A percentile compares a stretch with the other conserved stretches of the same genome.
Evolutionary conservation across 257 asterid species (phyloP).

Genomic region (Fraxinus americana): DNA sequence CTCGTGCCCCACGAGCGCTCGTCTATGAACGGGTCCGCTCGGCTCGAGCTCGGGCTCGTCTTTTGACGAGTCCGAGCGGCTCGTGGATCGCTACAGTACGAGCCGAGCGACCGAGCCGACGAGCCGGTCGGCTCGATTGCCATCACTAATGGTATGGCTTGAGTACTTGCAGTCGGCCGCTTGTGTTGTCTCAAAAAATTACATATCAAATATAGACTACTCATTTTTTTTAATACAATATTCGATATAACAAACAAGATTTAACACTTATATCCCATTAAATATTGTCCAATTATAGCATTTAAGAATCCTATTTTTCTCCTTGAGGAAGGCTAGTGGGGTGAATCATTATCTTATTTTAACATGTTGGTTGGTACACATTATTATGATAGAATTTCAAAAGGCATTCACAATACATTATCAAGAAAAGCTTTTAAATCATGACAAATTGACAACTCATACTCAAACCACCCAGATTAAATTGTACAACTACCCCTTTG

Average conservation of each 20-base stretch:
- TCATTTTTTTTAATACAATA: not conserved
- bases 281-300: not conserved
- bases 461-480: not conserved
- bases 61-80: no score
- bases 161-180: not conserved
- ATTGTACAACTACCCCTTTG: not conserved
- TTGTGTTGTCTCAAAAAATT: not conserved
- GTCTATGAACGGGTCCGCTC: no score
- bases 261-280: not conserved
- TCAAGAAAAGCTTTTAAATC: not conserved
- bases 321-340: slow-evolving; percentile 5
- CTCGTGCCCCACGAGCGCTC: no score
- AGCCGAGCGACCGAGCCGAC: no score
- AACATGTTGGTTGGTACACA: slow-evolving; percentile 26
- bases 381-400: slow-evolving; percentile 19
- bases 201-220: not conserved
- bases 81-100: no score
- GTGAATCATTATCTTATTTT: not conserved
- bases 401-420: not conserved
- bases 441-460: slow-evolving; percentile 7
- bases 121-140: no score
- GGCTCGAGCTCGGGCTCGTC: no score
- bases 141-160: no score
- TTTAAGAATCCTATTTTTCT: not conserved
- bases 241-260: not conserved